Evolutionary conservation across 2,329 filamentous ascomycete genomes (phyloP), one percentile per base, ranked within the genome.

Genomic region (Cyphellophora europaea): DNA sequence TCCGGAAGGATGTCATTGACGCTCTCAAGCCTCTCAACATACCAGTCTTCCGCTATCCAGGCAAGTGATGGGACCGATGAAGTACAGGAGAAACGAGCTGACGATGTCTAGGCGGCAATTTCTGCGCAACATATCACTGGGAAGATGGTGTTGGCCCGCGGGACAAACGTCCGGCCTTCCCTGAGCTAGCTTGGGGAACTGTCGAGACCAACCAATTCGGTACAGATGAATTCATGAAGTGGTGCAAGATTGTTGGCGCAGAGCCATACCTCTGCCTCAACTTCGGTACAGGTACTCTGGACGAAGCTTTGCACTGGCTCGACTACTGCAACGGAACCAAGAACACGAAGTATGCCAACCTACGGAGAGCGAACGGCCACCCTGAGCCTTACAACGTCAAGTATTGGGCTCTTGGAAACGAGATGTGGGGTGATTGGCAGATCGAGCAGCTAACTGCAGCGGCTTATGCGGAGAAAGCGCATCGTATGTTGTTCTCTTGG

Each of bases 391-490:
- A 89, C 60, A 78, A 79, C 40, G 63, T 88, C 50, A 86, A 84
- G 60, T 89, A 88, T 66, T 91, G 84, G 84, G 82, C 82, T 2
- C 71, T 91, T 16, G 84, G 84, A 6, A 91, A 91, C 58, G 76
- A 80, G 50, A 69, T 69, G 42, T 75, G 69, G 68, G 72, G 72
- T 3, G 69, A 69, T 3, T 75, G 71, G 47, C 71, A 74, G 50
- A 69, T 76, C 17, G 69, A 66, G 35, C 69, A 76, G 47, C 67
- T 70, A 59, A 74, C 69, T 39, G 72, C 72, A 48, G 70, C 74
- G 50, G 68, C 65, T 43, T 77, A 76, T 46, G 66, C 72, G 8
- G 67, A 72, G 48, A 69, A 69, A 42, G 72, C 72, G 3, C 27
- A 39, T 5, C 46, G 21, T 25, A 25, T 8, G 21, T 25, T 8